Base-by-base conservation (phyloP, 148 eudicot genomes). In the Silene latifolia region DNA sequence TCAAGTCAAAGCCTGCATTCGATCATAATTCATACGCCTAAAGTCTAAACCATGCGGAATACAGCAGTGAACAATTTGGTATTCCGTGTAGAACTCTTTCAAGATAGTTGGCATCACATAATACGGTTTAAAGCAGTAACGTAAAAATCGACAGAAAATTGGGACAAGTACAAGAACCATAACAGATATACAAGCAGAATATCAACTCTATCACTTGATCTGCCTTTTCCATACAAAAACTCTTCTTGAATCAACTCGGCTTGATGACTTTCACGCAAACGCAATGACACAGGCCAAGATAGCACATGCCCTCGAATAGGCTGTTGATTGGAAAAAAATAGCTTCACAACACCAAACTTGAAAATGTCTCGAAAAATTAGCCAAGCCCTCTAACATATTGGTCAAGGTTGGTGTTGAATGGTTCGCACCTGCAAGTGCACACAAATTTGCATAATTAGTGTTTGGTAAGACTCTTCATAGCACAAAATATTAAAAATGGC, bases 351-450 rank as follows among this genome's bases (percentile, higher is more conserved):
- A 48, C 54, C 14, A 48, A 69, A 62, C 17, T 8, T n/a, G n/a
- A n/a, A 27, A 1, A 42, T 17, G 9, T 76, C 56, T 48, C 0
- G 19, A n/a, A n/a, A 9, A 47, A 74, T 67, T 79, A 94, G 14
- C 97, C 96, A 67, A 95, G 86, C 75, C 98, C 98, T 84, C 97
- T 81, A 39, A 95, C 97, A 56, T 95, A 95, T 78, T 90, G 99
- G 81, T 95, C 99, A 68, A 95, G 90, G 5, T 90, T 88, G 69
- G 89, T 77, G 76, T 90, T 89, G 79, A 95, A 95, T 57, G 88
- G 81, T 72, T 95, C 99, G 39, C 81, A 87, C 76, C 97, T 95
- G 79, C 14, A 48, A 77, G 23, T 18, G 71, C 11, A 14, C 61
- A 65, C 72, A 77, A 19, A 78, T 35, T 24, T 14, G 12, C 62